Conservation (phyloP, 371 early-diverging fungal genomes). For the Mortierella sp. region DNA sequence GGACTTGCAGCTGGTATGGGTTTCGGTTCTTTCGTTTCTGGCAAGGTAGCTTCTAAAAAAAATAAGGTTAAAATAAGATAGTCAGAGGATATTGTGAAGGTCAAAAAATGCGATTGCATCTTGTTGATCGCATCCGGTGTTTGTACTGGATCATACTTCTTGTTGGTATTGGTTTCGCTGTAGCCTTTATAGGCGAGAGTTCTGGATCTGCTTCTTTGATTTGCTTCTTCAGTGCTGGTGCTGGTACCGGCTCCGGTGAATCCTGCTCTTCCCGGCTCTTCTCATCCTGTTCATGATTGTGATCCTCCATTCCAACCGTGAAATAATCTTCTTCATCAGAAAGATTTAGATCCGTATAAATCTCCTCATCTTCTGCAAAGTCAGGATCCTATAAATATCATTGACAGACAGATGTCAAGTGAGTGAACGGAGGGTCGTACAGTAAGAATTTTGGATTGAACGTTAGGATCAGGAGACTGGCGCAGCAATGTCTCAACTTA, state of each 20-base stretch:
- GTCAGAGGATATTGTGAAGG: background rate
- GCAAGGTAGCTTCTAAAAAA: conserved; percentile 33
- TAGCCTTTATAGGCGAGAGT: conserved; percentile 28
- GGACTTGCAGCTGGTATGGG: conserved; percentile 31
- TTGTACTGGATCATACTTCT: conserved; percentile 36
- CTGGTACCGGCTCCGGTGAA: conserved; percentile 31
- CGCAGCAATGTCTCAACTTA: conserved; percentile 15
- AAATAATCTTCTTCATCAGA: conserved; percentile 90
- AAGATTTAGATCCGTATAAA: conserved; percentile 94
- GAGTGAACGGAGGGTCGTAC: too few relatives aligned
- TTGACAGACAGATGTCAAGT: background rate
- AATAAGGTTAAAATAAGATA: background rate
- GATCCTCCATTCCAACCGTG: conserved; percentile 71
- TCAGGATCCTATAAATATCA: conserved; percentile 73
- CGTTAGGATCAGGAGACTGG: background rate
- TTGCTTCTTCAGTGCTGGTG: conserved; percentile 38
- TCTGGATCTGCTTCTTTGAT: conserved; percentile 60
- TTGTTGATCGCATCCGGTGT: background rate
- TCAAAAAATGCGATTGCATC: background rate
- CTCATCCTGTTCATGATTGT: conserved; percentile 48
- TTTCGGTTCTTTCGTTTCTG: conserved; percentile 50
- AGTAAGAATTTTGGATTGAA: background rate
- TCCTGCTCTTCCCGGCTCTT: conserved; percentile 47
- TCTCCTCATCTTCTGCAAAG: conserved; percentile 91
- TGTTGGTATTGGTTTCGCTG: conserved; percentile 34